Base-by-base conservation (phyloP, 225 moss, liverwort and hornwort species). In the Pleurozium schreberi region DNA sequence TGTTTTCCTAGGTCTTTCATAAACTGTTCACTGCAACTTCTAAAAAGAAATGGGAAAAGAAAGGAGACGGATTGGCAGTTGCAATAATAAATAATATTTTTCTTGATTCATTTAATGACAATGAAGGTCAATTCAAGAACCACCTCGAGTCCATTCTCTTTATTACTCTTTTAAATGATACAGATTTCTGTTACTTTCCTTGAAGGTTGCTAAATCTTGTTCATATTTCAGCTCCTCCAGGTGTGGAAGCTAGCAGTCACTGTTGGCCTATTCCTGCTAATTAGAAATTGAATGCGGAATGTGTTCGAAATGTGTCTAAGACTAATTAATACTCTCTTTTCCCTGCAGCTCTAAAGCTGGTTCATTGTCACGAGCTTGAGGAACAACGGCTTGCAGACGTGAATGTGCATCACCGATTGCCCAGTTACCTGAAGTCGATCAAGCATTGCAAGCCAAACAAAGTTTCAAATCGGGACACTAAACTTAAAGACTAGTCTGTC, bases 341-440 rank as follows among this genome's bases (percentile, higher is more conserved):
- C 82, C 55, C 80, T 95, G 94, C 96, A 95, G 94, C 89, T 98
- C 96, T 65, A 96, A 98, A 91, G 97, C 95, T 68, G 93, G 9
- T 96, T n/a, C n/a, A 38, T 87, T 95, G 45, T 95, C 95, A 83
- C 95, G 94, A 82, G 91, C 96, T 89, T 95, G 95, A 96, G 68
- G 66, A 83, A 84, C 59, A 84, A 64, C 75, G 61, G n/a, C 75
- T 89, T 75, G 58, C 25, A 78, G 82, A 65, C 26, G 52, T 63
- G 79, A 59, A 38, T 64, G 59, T 68, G 71, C 47, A 87, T 84
- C 84, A 36, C 84, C n/a, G n/a, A 69, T 63, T n/a, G 53, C 58
- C 58, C 49, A 57, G 79, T 55, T 87, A 69, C 79, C 30, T 71
- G 58, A 75, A 75, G 36, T 60, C 34, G n/a, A n/a, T n/a, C n/a